Evolutionary conservation across 352 stramenopile genomes (phyloP), one percentile per base, ranked within the genome.

Genomic region (Pythium rhizo-oryzae): DNA sequence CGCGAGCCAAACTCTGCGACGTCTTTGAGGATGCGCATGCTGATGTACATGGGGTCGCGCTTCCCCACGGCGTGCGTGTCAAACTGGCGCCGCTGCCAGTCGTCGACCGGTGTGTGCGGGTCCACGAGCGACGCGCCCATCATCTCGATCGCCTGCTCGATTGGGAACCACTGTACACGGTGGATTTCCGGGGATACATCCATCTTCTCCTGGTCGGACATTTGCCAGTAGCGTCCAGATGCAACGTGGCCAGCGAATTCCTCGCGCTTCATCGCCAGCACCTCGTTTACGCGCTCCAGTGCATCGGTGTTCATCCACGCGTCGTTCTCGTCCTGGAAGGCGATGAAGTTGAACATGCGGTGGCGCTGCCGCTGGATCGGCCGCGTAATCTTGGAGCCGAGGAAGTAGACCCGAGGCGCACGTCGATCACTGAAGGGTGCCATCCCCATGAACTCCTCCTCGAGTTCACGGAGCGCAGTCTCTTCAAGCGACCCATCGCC

Each of bases 301-400:
- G 63, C 67, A 2, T 65, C 60, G 24, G 66, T 59, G 28, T 72
- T 77, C 53, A 90, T 73, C 76, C 77, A 85, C 54, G 67, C 30
- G 0, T 46, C 24, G 62, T 90, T 90, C 49, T 90, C 81, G 15
- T 81, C 70, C n/a, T 76, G 69, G n/a, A 90, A 80, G 11, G 78
- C 78, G 0, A 89, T 69, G 62, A 90, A 90, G 61, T 90, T 90
- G 71, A 86, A 78, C 81, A 90, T 90, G 61, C 77, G 70, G 65
- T 89, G 75, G 49, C 80, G 78, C 18, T 65, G 67, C 4, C 56
- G 57, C 54, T 84, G 75, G 56, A 90, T 77, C 9, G 78, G 62
- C 5, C 76, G 64, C 41, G 81, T 90, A 51, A 82, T 59, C 53
- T 85, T 84, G n/a, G 78, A 65, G 19, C 70, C 65, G 37, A 83